Evolutionary conservation across 1,284 basidiomycete species (phyloP).

Genomic region (Ustilago cynodontis): DNA sequence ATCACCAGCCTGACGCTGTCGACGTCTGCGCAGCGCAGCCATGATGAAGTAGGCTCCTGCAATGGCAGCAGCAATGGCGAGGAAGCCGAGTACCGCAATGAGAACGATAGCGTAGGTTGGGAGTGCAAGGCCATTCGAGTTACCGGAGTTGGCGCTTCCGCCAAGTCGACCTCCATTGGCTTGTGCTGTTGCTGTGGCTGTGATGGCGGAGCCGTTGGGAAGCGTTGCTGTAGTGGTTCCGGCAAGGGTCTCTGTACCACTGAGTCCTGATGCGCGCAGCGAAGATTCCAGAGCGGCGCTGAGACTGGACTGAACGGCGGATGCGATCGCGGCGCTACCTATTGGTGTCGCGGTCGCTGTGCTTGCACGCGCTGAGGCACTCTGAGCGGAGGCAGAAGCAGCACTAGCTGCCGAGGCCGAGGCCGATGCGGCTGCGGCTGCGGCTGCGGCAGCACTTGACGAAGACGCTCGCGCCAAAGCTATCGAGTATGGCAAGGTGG

Average conservation of each 20-base stretch:
- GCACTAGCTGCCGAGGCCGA: slow-evolving; percentile 23
- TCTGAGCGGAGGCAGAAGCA: slow-evolving; percentile 29
- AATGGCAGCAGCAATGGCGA: slow-evolving; percentile 52
- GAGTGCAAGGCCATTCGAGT: slow-evolving; percentile 44
- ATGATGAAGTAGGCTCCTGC: slow-evolving; percentile 55
- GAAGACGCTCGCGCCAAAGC: slow-evolving; percentile 35
- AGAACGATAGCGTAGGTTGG: slow-evolving; percentile 62
- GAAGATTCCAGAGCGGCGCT: slow-evolving; percentile 52
- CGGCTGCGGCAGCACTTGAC: slow-evolving; percentile 36
- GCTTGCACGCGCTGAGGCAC: slow-evolving; percentile 23
- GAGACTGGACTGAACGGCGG: slow-evolving; percentile 55
- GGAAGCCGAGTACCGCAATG: slow-evolving; percentile 63
- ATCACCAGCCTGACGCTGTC: slow-evolving; percentile 32
- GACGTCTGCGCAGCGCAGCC: slow-evolving; percentile 49
- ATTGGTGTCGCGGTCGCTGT: slow-evolving; percentile 10
- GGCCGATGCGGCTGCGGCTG: slow-evolving; percentile 32
- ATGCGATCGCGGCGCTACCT: slow-evolving; percentile 26
- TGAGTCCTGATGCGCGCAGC: slow-evolving; percentile 46
- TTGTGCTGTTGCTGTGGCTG: slow-evolving; percentile 58
- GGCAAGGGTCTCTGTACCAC: slow-evolving; percentile 59
- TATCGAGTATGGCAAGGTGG: slow-evolving; percentile 53
- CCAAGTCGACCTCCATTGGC: slow-evolving; percentile 57
- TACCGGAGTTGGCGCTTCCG: slow-evolving; percentile 16
- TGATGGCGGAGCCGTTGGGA: slow-evolving; percentile 56
- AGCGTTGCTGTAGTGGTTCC: slow-evolving; percentile 58